Base-by-base conservation (phyloP, 768 basidiomycete species). In the Daedaleopsis sinensis region DNA sequence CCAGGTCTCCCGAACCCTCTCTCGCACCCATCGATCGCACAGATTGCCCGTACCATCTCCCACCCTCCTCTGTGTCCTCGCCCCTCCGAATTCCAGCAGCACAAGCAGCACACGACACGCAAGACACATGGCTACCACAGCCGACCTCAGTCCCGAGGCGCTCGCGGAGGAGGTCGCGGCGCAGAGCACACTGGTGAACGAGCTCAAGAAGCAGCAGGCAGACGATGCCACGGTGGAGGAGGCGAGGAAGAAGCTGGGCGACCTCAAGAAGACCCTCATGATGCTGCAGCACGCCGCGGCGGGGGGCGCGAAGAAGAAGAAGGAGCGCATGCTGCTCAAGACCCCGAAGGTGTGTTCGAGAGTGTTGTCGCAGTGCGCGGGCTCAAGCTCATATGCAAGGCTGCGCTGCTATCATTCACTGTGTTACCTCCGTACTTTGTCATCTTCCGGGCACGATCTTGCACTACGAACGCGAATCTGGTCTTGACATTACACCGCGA, bases 291-390 rank as follows among this genome's bases (percentile, higher is more conserved):
- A 50, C 21, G 58, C 64, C 71, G 59, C 61, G 64, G 73, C 76
- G 43, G 75, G 78, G 52, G 79, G 78, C 54, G 77, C 73, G 49
- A 82, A 79, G 16, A 80, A 72, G 52, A 86, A 86, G 78, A 90
- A 89, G 78, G 89, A 84, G 53, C 78, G 84, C 50, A 59, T 98
- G 64, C 71, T 91, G 58, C 82, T 99, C 67, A 99, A 99, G 79
- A 96, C 95, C 1, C 91, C 95, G 44, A 98, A 99, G 85, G 94
- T 91, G 56, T 58, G 87, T 42, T 42, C 67, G 21, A 37, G n/a
- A 11, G 13, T 32, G 6, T 15, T 9, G 2, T 13, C 42, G 18
- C 18, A 15, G n/a, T 5, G 3, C 57, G 15, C n/a, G 32, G 42
- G 53, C 58, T 56, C 38, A 63, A 66, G 61, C 63, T 59, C 65